These are phyloP conservation scores for Symbiotaphrina buchneri DNA, from an alignment of 495 filamentous ascomycete genomes.

Conservation along the genomic window DNA sequence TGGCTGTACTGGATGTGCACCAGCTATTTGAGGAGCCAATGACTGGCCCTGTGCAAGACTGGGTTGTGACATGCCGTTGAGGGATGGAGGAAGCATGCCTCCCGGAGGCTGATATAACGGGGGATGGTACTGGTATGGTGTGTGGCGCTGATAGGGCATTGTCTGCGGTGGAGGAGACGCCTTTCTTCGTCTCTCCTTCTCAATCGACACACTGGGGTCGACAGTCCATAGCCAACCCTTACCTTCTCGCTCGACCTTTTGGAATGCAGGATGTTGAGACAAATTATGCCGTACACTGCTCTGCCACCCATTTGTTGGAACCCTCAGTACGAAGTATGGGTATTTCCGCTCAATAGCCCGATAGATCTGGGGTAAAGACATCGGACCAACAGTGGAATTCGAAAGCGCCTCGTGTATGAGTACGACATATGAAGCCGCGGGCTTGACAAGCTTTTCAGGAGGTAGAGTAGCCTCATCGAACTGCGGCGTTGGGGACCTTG, in stretches of 20 bases:
- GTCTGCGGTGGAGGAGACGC: conserved; percentile 25
- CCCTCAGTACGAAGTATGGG: conserved; percentile 72
- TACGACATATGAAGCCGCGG: conserved; percentile 66
- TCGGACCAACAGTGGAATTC: conserved; percentile 39
- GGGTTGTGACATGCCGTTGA: too few species aligned
- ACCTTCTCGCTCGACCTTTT: conserved; percentile 54
- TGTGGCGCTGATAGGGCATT: too few species aligned
- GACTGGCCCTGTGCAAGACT: too few species aligned
- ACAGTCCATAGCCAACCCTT: conserved; percentile 52
- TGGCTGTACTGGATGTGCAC: too few species aligned
- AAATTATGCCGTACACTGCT: conserved; percentile 94
- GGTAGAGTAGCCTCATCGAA: conserved; percentile 60
- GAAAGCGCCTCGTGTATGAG: conserved; percentile 79
- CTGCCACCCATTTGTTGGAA: conserved; percentile 76
- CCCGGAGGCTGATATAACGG: too few species aligned
- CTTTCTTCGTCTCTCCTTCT: conserved; percentile 45
- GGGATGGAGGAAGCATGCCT: too few species aligned
- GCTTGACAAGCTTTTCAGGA: conserved; percentile 67
- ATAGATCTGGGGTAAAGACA: conserved; percentile 89
- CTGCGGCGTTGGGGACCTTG: conserved; percentile 46
- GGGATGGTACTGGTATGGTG: too few species aligned
- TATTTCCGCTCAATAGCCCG: conserved; percentile 69
- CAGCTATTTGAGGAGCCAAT: too few species aligned
- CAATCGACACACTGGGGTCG: conserved; percentile 36
- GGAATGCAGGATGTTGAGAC: conserved; percentile 69